phyloP scores from a whole-genome alignment of 495 filamentous ascomycete genomes.

The Lichenothelia convexa region DNA sequence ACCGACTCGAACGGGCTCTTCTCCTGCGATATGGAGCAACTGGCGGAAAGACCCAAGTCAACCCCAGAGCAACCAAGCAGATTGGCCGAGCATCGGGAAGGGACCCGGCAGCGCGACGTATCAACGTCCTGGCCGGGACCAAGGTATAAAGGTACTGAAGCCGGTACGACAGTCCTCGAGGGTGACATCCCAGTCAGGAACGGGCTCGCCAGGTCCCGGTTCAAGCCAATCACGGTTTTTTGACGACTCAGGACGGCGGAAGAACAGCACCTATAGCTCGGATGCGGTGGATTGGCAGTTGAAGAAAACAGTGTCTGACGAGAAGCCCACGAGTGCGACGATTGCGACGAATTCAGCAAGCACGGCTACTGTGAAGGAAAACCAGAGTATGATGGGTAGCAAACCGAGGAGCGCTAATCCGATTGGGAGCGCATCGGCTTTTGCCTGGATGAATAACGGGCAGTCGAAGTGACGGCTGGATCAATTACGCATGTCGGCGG shows the following conservation, averaged over 20 bases:
- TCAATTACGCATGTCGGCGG: too few relatives aligned
- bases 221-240: constrained; percentile 23
- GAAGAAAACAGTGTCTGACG: constrained; percentile 7
- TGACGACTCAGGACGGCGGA: constrained; percentile 18
- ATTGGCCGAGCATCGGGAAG: constrained; percentile 20
- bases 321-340: background rate
- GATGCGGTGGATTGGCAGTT: constrained; percentile 4
- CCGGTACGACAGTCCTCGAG: constrained; percentile 15
- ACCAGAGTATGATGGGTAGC: constrained; percentile 23
- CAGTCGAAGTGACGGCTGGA: constrained; percentile 4
- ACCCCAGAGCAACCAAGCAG: constrained; percentile 10
- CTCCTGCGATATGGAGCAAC: constrained; percentile 23
- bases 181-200: constrained; percentile 11
- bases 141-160: constrained; percentile 26
- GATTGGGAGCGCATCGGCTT: constrained; percentile 81
- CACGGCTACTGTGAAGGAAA: constrained; percentile 23
- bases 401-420: constrained; percentile 52
- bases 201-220: constrained; percentile 1
- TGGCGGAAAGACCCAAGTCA: constrained; percentile 20
- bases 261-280: constrained; percentile 4
- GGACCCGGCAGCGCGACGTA: constrained; percentile 9
- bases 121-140: constrained; percentile 22
- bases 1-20: constrained; percentile 14
- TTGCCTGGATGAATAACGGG: constrained; percentile 65
- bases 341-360: background rate